A percentile compares a stretch with the other conserved stretches of the same genome.
Conservation (phyloP, 257 asterid species). For the Gardenia jasminoides region DNA sequence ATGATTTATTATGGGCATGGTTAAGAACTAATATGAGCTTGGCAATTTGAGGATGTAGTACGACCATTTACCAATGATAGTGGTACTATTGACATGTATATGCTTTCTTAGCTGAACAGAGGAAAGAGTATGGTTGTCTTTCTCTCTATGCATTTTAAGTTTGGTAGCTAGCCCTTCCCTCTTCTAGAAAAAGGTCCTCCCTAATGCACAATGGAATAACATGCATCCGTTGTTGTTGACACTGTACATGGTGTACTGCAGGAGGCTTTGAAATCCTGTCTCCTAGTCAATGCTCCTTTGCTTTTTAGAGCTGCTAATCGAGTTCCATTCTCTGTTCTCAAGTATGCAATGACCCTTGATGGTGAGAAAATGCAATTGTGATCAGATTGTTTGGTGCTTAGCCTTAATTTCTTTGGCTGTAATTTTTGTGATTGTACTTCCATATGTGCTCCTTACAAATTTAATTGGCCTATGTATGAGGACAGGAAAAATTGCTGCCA, state of each 20-base stretch:
- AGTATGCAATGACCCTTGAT: constrained; percentile 98
- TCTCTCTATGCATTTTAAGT: not conserved
- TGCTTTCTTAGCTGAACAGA: not conserved
- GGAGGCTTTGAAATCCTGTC: constrained; percentile 88
- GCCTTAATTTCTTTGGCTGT: not conserved
- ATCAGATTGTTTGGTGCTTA: constrained; percentile 18
- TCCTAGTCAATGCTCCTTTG: constrained; percentile 92
- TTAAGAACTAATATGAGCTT: too few species aligned
- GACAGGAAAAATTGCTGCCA: constrained; percentile 93
- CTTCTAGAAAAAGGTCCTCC: not conserved
- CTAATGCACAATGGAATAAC: not conserved
- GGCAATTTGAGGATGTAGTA: not conserved
- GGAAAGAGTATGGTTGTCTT: not conserved
- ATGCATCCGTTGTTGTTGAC: not conserved
- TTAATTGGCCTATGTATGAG: constrained; percentile 8
- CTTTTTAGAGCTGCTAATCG: constrained; percentile 82
- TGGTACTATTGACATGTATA: not conserved
- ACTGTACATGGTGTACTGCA: constrained; percentile 18
- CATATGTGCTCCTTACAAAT: constrained; percentile 1
- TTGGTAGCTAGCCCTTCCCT: not conserved
- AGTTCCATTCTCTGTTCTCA: constrained; percentile 93
- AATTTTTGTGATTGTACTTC: not conserved
- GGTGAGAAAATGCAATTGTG: constrained; percentile 53
- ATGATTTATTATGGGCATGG: not conserved
- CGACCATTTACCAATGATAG: not conserved